A percentile compares a stretch with the other conserved stretches of the same genome.
Evolutionary conservation across 108 stramenopile species (phyloP).

Genomic region (Phaeodactylum tricornutum): DNA sequence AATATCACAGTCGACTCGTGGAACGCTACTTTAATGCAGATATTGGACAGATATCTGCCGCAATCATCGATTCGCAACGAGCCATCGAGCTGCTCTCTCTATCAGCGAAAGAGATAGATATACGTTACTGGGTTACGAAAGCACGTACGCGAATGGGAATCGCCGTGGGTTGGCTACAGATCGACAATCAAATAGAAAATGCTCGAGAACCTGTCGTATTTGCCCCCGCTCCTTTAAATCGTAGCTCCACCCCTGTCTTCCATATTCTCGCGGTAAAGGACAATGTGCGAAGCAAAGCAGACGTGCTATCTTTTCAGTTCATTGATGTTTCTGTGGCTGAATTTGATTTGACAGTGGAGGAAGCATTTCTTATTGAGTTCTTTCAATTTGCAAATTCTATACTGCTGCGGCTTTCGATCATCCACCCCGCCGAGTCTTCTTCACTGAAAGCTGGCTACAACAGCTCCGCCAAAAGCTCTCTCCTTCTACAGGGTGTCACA

Average conservation of each 20-base stretch:
- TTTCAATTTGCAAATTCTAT: slow-evolving; percentile 58
- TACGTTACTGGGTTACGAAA: slow-evolving; percentile 57
- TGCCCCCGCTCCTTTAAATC: slow-evolving; percentile 52
- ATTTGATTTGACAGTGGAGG: slow-evolving; percentile 76
- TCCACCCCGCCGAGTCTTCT: slow-evolving; percentile 4
- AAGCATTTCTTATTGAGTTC: slow-evolving; percentile 56
- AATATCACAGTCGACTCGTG: background rate
- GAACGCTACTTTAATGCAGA: slow-evolving; percentile 55
- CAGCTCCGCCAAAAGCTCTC: background rate
- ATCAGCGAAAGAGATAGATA: slow-evolving; percentile 42
- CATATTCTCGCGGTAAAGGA: slow-evolving; percentile 72
- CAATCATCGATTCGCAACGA: slow-evolving; percentile 64
- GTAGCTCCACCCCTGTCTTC: slow-evolving; percentile 47
- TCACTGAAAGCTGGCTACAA: background rate
- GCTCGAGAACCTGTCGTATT: slow-evolving; percentile 63
- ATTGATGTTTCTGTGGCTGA: slow-evolving; percentile 60
- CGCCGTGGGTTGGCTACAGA: slow-evolving; percentile 59
- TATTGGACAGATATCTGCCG: slow-evolving; percentile 42
- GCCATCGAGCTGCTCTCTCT: slow-evolving; percentile 56
- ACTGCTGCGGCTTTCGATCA: slow-evolving; percentile 26
- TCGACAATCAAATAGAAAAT: slow-evolving; percentile 59
- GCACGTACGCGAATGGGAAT: slow-evolving; percentile 56
- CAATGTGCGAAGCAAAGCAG: slow-evolving; percentile 56
- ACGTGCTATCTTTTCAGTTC: slow-evolving; percentile 63
- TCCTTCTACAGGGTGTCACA: background rate